These are phyloP conservation scores for Trichophyton mentagrophytes DNA, from an alignment of 2,329 filamentous ascomycete species.

Conservation along the genomic window DNA sequence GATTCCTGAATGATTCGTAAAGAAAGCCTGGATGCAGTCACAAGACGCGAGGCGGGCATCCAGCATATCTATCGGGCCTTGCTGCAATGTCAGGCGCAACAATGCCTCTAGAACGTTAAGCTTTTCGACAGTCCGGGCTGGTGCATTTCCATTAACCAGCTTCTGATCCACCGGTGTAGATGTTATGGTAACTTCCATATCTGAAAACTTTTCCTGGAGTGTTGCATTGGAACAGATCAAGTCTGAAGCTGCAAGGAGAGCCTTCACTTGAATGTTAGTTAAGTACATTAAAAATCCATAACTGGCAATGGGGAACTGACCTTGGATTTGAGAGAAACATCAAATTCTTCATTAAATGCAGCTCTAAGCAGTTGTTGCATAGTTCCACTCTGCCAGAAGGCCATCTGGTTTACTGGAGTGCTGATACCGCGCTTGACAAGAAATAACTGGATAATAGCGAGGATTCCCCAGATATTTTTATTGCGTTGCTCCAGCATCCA, in stretches of 20 bases:
- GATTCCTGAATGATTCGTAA: slow-evolving; percentile 67
- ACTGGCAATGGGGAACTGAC: slow-evolving; percentile 30
- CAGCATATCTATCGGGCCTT: slow-evolving; percentile 54
- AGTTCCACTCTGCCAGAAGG: slow-evolving; percentile 73
- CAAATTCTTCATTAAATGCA: slow-evolving; percentile 61
- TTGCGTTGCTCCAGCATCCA: slow-evolving; percentile 70
- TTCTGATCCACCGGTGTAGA: slow-evolving; percentile 19
- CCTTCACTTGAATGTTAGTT: slow-evolving; percentile 36
- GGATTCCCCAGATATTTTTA: slow-evolving; percentile 80
- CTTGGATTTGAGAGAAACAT: slow-evolving; percentile 69
- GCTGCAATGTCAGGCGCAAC: slow-evolving; percentile 64
- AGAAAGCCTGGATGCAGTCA: slow-evolving; percentile 86
- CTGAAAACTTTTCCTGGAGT: slow-evolving; percentile 80
- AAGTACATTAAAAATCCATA: not conserved
- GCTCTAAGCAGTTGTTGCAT: slow-evolving; percentile 68
- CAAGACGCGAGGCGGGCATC: slow-evolving; percentile 74
- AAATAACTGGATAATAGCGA: slow-evolving; percentile 78
- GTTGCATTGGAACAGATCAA: slow-evolving; percentile 68
- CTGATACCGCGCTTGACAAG: slow-evolving; percentile 66
- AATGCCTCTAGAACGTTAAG: slow-evolving; percentile 91
- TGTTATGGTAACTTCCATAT: slow-evolving; percentile 53
- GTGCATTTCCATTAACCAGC: slow-evolving; percentile 24
- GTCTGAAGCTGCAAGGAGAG: slow-evolving; percentile 73
- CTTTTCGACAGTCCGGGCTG: slow-evolving; percentile 41
- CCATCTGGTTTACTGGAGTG: slow-evolving; percentile 68